A percentile compares a stretch with the other conserved stretches of the same genome.
Conservation (phyloP, 2,329 filamentous ascomycete genomes). For the Neonectria coccinea region DNA sequence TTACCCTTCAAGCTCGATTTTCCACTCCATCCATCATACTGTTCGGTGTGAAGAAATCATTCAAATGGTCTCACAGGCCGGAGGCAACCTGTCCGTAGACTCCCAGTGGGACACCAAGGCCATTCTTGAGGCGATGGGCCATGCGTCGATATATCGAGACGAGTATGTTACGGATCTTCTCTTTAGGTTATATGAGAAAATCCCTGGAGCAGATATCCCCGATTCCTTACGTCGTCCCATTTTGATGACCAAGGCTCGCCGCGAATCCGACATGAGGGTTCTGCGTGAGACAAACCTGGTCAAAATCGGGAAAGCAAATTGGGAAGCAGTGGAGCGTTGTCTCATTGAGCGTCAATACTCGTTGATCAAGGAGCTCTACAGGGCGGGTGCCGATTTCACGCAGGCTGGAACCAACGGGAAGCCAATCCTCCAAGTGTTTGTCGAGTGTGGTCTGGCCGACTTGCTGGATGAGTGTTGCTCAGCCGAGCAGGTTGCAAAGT, state of each 20-base stretch:
- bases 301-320: constrained; percentile 13
- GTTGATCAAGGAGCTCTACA: constrained; percentile 21
- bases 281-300: constrained; percentile 15
- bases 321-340: constrained; percentile 20
- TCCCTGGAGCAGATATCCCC: constrained; percentile 5
- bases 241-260: constrained; percentile 26
- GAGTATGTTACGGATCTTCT: constrained; percentile 29
- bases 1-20: not conserved
- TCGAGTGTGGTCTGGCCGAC: constrained; percentile 22
- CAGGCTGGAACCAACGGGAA: not conserved
- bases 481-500: constrained; percentile 15
- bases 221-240: constrained; percentile 3
- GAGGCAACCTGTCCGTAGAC: constrained; percentile 9
- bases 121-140: constrained; percentile 28
- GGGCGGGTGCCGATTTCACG: constrained; percentile 30
- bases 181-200: constrained; percentile 20
- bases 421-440: constrained; percentile 24
- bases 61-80: constrained; percentile 24
- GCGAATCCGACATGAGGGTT: constrained; percentile 18
- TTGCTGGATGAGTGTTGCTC: constrained; percentile 32
- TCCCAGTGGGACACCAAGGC: not conserved
- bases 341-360: constrained; percentile 25
- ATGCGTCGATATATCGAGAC: constrained; percentile 24
- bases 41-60: constrained; percentile 32
- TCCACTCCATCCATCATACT: constrained; percentile 10